Percentiles rank a stretch among this genome's conserved stretches.
phyloP scores from a whole-genome alignment of 441 rosid species.

The Francoa sonchifolia region DNA sequence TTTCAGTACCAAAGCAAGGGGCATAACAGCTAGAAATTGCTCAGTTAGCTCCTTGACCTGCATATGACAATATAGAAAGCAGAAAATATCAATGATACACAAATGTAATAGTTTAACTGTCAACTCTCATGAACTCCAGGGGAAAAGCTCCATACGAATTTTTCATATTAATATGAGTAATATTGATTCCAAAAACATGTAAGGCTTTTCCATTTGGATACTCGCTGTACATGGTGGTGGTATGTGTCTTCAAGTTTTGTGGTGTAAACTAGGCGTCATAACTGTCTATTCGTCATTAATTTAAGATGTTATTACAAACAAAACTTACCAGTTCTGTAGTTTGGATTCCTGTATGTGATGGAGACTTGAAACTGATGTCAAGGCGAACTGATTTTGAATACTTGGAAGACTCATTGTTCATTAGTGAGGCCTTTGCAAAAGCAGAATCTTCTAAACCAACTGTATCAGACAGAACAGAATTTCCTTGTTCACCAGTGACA shows the following conservation, averaged over 20 bases:
- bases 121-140: too few species aligned
- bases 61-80: conserved; percentile 15
- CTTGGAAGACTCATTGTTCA: conserved; percentile 24
- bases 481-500: conserved; percentile 32
- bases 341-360: conserved; percentile 93
- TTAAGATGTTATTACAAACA: too few species aligned
- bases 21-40: conserved; percentile 89
- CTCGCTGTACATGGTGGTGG: too few species aligned
- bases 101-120: too few species aligned
- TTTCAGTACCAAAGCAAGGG: conserved; percentile 94
- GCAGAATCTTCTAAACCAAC: conserved; percentile 41
- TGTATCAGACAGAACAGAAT: conserved; percentile 27
- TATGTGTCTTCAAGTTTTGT: too few species aligned
- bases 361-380: conserved; percentile 89
- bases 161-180: too few species aligned
- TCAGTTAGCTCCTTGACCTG: conserved; percentile 88
- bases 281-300: not conserved
- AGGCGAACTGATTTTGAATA: conserved; percentile 67
- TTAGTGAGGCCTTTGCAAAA: conserved; percentile 30
- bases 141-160: too few species aligned
- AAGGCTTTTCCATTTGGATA: too few species aligned
- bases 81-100: too few species aligned
- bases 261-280: not conserved
- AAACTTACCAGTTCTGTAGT: conserved; percentile 75
- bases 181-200: too few species aligned